phyloP scores from a whole-genome alignment of 495 filamentous ascomycete species.

The Aspergillus indologenus region DNA sequence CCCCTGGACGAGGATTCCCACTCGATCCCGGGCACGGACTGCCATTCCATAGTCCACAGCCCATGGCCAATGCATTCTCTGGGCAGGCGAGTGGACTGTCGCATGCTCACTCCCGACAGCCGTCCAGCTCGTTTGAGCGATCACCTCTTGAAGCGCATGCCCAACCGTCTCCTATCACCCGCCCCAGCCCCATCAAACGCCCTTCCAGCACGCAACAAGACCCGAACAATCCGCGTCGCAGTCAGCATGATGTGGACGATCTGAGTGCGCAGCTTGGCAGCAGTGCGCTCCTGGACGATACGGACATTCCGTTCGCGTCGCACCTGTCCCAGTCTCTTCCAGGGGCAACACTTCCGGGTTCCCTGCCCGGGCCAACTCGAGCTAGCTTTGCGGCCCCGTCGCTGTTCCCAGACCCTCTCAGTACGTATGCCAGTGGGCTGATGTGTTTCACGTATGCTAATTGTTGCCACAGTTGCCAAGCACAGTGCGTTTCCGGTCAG shows the following conservation, averaged over 20 bases:
- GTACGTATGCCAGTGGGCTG: slow-evolving; percentile 26
- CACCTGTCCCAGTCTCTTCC: slow-evolving; percentile 42
- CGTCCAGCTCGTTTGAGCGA: slow-evolving; percentile 57
- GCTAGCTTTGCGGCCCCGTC: slow-evolving; percentile 48
- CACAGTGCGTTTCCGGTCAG: slow-evolving; percentile 31
- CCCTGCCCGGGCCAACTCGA: slow-evolving; percentile 36
- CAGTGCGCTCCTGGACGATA: slow-evolving; percentile 86
- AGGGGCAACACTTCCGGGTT: slow-evolving; percentile 31
- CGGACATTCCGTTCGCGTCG: slow-evolving; percentile 51
- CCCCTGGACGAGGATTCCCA: slow-evolving; percentile 62
- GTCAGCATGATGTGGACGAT: slow-evolving; percentile 60
- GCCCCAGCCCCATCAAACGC: slow-evolving; percentile 84
- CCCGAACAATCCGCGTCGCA: slow-evolving; percentile 38
- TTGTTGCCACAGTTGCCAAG: slow-evolving; percentile 27
- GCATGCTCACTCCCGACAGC: slow-evolving; percentile 57
- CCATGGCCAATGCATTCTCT: slow-evolving; percentile 32
- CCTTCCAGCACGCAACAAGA: slow-evolving; percentile 73
- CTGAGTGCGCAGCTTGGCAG: slow-evolving; percentile 85
- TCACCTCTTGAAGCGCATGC: slow-evolving; percentile 42
- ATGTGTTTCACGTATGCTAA: slow-evolving; percentile 12
- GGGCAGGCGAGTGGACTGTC: slow-evolving; percentile 37
- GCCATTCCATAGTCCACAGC: slow-evolving; percentile 35
- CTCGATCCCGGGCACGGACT: slow-evolving; percentile 46
- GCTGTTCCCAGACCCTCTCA: slow-evolving; percentile 51
- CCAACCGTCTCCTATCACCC: slow-evolving; percentile 62